phyloP scores from a whole-genome alignment of 306 rosid genomes.

The Pachyrhizus erosus region DNA sequence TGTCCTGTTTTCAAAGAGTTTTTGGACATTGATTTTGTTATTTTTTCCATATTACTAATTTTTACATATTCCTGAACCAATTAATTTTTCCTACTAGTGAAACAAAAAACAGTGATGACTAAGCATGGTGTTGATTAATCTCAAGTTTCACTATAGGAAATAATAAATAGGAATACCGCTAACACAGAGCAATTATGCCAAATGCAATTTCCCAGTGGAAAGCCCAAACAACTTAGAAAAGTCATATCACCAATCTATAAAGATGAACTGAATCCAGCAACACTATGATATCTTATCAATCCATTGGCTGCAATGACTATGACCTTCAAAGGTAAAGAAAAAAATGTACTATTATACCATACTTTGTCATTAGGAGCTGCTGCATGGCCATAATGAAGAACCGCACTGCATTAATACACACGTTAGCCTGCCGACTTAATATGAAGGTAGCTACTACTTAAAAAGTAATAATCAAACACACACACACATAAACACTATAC shows the following conservation, averaged over 20 bases:
- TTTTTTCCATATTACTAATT: neutral
- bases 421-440: slow-evolving; percentile 32
- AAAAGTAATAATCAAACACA: neutral
- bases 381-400: slow-evolving; percentile 95
- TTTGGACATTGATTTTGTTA: neutral
- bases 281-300: slow-evolving; percentile 12
- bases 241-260: neutral
- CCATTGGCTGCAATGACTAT: slow-evolving; percentile 17
- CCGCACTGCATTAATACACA: slow-evolving; percentile 67
- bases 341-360: slow-evolving; percentile 19
- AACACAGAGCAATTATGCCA: slow-evolving; percentile 18
- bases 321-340: slow-evolving; percentile 17
- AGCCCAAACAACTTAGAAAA: slow-evolving; percentile 24
- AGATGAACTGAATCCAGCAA: slow-evolving; percentile 19
- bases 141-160: neutral
- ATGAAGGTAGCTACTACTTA: slow-evolving; percentile 18
- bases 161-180: neutral
- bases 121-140: neutral
- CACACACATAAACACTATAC: neutral
- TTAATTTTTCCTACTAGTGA: neutral
- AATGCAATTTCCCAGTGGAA: neutral
- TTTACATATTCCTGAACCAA: neutral
- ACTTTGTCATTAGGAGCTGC: slow-evolving; percentile 97
- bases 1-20: slow-evolving; percentile 11
- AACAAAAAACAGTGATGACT: slow-evolving; percentile 1